A percentile compares a stretch with the other conserved stretches of the same genome.
phyloP scores from a whole-genome alignment of 1,284 basidiomycete species.

The Taiwanofungus camphoratus region DNA sequence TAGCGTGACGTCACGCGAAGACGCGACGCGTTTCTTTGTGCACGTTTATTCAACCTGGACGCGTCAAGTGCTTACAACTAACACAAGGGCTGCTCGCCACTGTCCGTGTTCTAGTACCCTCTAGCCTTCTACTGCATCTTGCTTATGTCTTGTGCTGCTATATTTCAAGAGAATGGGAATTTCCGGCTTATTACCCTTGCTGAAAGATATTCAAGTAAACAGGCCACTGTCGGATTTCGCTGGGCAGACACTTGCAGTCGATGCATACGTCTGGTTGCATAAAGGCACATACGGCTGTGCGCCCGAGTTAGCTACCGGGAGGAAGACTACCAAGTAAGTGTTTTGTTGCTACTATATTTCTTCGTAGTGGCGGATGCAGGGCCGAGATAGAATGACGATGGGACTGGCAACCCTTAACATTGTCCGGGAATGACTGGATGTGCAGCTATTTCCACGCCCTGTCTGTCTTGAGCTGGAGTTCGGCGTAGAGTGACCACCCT shows the following conservation, averaged over 20 bases:
- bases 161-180: constrained; percentile 85
- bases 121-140: constrained; percentile 10
- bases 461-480: no score
- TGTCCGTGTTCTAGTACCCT: no score
- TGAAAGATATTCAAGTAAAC: constrained; percentile 84
- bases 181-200: constrained; percentile 84
- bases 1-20: no score
- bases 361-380: background rate
- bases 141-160: background rate
- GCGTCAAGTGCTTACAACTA: no score
- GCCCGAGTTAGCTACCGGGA: constrained; percentile 83
- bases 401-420: no score
- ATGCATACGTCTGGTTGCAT: constrained; percentile 98
- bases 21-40: no score
- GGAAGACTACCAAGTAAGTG: constrained; percentile 75
- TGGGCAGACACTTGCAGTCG: constrained; percentile 78
- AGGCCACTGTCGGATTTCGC: constrained; percentile 77
- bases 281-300: constrained; percentile 91
- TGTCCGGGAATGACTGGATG: no score
- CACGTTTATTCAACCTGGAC: no score
- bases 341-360: background rate
- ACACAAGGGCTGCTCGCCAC: no score
- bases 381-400: no score
- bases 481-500: no score
- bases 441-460: no score